Conservation (phyloP, 371 early-diverging fungal genomes). For the Mortierella sp. region DNA sequence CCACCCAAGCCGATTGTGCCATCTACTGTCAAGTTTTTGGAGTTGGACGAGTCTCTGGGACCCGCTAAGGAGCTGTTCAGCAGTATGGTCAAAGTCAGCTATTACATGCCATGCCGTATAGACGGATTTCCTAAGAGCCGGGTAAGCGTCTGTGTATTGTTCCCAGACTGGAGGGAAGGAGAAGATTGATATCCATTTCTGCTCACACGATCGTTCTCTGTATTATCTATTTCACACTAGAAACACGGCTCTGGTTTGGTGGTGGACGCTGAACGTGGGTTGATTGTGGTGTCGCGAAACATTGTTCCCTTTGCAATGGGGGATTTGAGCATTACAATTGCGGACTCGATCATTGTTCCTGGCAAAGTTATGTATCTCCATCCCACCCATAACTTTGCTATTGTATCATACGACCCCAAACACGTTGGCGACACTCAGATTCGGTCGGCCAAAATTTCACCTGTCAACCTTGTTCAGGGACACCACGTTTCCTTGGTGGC, state of each 20-base stretch:
- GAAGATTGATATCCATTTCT: too few species aligned
- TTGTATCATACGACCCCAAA: slow-evolving; percentile 81
- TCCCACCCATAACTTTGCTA: slow-evolving; percentile 83
- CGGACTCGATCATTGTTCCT: slow-evolving; percentile 82
- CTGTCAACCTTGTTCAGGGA: slow-evolving; percentile 69
- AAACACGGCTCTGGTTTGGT: slow-evolving; percentile 80
- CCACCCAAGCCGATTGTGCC: slow-evolving; percentile 67
- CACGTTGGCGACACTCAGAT: slow-evolving; percentile 80
- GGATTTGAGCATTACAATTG: slow-evolving; percentile 79
- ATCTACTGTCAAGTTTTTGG: slow-evolving; percentile 64
- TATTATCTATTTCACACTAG: slow-evolving; percentile 12
- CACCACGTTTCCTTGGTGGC: slow-evolving; percentile 76
- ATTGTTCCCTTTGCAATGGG: slow-evolving; percentile 80
- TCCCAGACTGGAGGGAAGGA: too few species aligned
- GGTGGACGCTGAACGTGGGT: slow-evolving; percentile 75
- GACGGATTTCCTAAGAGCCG: slow-evolving; percentile 75
- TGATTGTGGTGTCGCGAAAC: slow-evolving; percentile 76
- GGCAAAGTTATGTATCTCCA: slow-evolving; percentile 83
- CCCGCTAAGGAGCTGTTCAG: slow-evolving; percentile 70
- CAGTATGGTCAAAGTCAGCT: slow-evolving; percentile 72
- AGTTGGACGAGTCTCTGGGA: slow-evolving; percentile 66
- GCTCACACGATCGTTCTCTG: neutral
- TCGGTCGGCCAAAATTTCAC: slow-evolving; percentile 69
- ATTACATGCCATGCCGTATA: slow-evolving; percentile 72
- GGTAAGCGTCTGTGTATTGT: too few species aligned